These are phyloP conservation scores for Solanum hybrid DNA, from an alignment of 305 asterid genomes.

Conservation along the genomic window DNA sequence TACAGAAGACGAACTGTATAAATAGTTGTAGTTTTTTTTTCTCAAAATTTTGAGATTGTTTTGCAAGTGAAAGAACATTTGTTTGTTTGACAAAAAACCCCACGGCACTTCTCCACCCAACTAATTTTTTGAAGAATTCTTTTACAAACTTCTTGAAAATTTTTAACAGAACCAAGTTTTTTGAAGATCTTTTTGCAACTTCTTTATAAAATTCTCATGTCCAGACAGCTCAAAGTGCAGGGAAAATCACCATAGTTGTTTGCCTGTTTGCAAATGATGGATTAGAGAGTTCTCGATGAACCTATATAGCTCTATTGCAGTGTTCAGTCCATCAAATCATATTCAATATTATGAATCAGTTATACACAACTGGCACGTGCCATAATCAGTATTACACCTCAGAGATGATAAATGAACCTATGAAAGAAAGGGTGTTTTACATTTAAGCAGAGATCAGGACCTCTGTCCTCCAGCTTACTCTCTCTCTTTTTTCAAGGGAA, in stretches of 20 bases:
- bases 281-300: background rate
- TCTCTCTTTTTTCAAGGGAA: background rate
- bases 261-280: background rate
- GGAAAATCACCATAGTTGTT: background rate
- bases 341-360: background rate
- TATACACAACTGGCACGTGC: background rate
- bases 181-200: background rate
- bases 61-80: background rate
- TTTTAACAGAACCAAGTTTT: background rate
- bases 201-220: background rate
- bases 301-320: background rate
- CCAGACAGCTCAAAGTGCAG: background rate
- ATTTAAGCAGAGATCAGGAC: background rate
- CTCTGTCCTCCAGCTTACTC: background rate
- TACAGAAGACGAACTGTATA: background rate
- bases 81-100: background rate
- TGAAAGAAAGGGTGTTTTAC: background rate
- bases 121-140: background rate
- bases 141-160: background rate
- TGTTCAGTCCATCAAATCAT: background rate
- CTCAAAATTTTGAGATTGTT: background rate
- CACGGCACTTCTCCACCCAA: background rate
- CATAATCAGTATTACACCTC: background rate
- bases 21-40: background rate
- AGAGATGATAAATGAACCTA: background rate